These are phyloP conservation scores for Pythium brachiatum DNA, from an alignment of 352 stramenopile genomes.

Conservation along the genomic window DNA sequence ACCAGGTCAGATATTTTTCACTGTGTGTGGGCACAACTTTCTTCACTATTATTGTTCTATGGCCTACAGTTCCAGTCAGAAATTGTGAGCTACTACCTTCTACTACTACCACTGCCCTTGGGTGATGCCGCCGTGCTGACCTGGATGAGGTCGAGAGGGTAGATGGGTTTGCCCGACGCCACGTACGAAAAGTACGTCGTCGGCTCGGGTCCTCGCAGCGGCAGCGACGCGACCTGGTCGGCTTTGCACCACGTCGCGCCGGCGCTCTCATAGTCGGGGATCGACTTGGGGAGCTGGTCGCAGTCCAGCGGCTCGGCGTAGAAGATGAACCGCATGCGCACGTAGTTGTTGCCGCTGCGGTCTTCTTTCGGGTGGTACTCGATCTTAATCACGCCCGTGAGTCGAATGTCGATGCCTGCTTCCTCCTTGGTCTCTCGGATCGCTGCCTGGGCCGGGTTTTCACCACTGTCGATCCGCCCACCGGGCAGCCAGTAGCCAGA, in stretches of 20 bases:
- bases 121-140: slow-evolving; percentile 42
- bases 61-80: no score
- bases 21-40: no score
- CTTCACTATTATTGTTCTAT: no score
- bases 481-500: slow-evolving; percentile 83
- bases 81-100: no score
- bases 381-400: slow-evolving; percentile 78
- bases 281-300: slow-evolving; percentile 79
- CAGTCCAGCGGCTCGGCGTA: slow-evolving; percentile 75
- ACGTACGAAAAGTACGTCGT: slow-evolving; percentile 77
- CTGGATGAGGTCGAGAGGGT: slow-evolving; percentile 71
- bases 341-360: slow-evolving; percentile 61
- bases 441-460: slow-evolving; percentile 69
- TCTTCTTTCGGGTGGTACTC: slow-evolving; percentile 86
- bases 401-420: slow-evolving; percentile 73
- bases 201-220: slow-evolving; percentile 70
- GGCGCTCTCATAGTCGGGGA: slow-evolving; percentile 85
- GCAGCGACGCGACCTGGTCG: slow-evolving; percentile 65
- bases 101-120: no score
- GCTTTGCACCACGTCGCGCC: slow-evolving; percentile 74
- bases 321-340: slow-evolving; percentile 87
- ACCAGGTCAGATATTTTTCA: no score
- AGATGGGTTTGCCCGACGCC: slow-evolving; percentile 64
- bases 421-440: slow-evolving; percentile 88
- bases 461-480: slow-evolving; percentile 71